A percentile compares a stretch with the other conserved stretches of the same genome.
These are phyloP conservation scores for Microthlaspi erraticum DNA, from an alignment of 345 rosid species.

Conservation along the genomic window DNA sequence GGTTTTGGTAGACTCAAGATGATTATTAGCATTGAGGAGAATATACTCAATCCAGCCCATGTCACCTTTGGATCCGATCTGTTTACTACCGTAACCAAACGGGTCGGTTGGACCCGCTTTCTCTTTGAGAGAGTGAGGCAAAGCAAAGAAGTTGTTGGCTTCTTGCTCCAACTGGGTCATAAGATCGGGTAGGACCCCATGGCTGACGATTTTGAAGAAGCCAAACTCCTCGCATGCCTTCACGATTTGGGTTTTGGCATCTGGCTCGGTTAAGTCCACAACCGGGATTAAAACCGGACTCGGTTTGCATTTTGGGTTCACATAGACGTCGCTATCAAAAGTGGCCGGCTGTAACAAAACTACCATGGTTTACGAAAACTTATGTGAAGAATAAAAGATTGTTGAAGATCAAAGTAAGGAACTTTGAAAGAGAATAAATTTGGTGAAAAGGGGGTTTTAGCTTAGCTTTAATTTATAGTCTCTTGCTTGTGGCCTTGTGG, in stretches of 20 bases:
- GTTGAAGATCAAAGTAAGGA: constrained; percentile 1
- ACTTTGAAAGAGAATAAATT: neutral
- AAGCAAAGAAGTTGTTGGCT: constrained; percentile 61
- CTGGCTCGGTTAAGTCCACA: constrained; percentile 58
- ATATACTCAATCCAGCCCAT: constrained; percentile 80
- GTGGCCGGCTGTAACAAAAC: constrained; percentile 55
- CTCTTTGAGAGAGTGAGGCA: constrained; percentile 64
- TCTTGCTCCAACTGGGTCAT: constrained; percentile 55
- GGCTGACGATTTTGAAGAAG: constrained; percentile 77
- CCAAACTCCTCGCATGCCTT: constrained; percentile 74
- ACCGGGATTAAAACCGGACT: constrained; percentile 54
- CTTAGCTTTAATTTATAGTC: constrained; percentile 21
- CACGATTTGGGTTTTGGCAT: constrained; percentile 57
- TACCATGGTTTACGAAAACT: constrained; percentile 53
- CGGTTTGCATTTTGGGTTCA: constrained; percentile 53
- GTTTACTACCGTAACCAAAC: constrained; percentile 78
- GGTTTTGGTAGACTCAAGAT: constrained; percentile 38
- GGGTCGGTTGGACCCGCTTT: constrained; percentile 73
- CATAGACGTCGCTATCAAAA: constrained; percentile 48
- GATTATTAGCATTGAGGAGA: constrained; percentile 58
- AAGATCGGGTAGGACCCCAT: constrained; percentile 62
- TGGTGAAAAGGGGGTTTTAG: constrained; percentile 14
- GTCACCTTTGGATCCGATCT: constrained; percentile 72
- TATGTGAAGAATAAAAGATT: constrained; percentile 16
- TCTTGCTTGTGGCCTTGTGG: neutral